Conservation (phyloP, 345 rosid genomes). For the Gossypium longicalyx region DNA sequence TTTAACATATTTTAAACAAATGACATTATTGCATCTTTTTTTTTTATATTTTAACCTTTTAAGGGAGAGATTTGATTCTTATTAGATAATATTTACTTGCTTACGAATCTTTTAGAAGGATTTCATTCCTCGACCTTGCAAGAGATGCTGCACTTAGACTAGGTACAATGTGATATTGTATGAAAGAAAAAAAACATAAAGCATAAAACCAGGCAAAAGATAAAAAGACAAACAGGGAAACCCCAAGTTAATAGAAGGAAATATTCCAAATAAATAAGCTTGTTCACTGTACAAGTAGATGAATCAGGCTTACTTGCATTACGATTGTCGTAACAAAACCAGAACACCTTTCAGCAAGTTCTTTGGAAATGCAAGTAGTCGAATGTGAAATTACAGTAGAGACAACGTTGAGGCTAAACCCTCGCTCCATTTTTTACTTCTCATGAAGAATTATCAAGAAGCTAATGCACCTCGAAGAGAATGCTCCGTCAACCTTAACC, state of each 20-base stretch:
- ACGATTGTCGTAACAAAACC: slow-evolving; percentile 70
- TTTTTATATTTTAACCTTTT: not conserved
- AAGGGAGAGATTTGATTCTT: no score
- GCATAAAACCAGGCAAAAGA: not conserved
- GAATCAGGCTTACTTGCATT: slow-evolving; percentile 61
- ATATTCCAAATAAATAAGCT: not conserved
- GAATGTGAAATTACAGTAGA: slow-evolving; percentile 79
- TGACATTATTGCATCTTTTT: not conserved
- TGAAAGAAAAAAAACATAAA: slow-evolving; percentile 6
- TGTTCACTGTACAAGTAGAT: not conserved
- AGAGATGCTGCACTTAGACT: slow-evolving; percentile 67
- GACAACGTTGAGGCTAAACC: slow-evolving; percentile 65
- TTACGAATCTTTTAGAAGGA: slow-evolving; percentile 82
- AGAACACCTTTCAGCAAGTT: slow-evolving; percentile 79
- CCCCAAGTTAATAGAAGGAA: not conserved
- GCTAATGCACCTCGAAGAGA: slow-evolving; percentile 90
- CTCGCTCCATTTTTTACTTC: slow-evolving; percentile 57
- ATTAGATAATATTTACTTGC: not conserved
- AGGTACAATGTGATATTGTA: slow-evolving; percentile 80
- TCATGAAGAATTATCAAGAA: slow-evolving; percentile 69
- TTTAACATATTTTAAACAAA: no score
- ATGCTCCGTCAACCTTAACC: slow-evolving; percentile 77
- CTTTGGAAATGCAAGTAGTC: slow-evolving; percentile 84
- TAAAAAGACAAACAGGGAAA: not conserved
- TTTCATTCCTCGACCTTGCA: slow-evolving; percentile 70